Conservation (phyloP, 106 monocot genomes). For the Triglochin maritima region DNA sequence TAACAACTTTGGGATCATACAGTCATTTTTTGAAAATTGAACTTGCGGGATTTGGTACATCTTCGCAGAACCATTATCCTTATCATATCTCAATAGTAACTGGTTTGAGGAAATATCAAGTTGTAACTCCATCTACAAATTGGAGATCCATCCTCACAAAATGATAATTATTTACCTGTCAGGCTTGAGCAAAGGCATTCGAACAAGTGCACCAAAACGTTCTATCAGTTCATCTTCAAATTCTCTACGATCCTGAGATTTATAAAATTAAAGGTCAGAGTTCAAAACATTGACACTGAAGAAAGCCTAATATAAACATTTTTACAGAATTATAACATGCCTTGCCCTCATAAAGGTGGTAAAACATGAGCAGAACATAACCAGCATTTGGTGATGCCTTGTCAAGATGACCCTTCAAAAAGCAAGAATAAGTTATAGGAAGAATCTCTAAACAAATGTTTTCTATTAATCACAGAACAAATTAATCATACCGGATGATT, state of each 20-base stretch:
- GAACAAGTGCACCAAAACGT: conserved; percentile 77
- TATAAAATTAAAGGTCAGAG: neutral
- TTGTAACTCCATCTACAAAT: neutral
- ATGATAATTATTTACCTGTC: conserved; percentile 47
- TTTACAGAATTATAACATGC: conserved; percentile 25
- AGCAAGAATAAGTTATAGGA: neutral
- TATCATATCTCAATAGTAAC: too few species aligned
- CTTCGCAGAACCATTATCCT: too few species aligned
- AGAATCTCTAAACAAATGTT: neutral
- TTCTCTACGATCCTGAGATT: conserved; percentile 62
- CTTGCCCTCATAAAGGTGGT: conserved; percentile 94
- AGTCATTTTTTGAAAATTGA: too few species aligned
- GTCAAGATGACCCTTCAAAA: conserved; percentile 81
- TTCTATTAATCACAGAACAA: neutral
- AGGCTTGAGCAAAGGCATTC: conserved; percentile 82
- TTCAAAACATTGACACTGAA: neutral
- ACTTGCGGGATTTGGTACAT: too few species aligned
- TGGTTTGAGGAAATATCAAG: neutral
- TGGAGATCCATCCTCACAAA: neutral
- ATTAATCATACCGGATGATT: conserved; percentile 73
- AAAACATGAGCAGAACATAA: conserved; percentile 96
- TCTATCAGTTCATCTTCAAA: conserved; percentile 81
- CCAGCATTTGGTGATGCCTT: conserved; percentile 81
- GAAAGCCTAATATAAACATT: neutral
- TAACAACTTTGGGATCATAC: too few species aligned